Conservation (phyloP, 495 filamentous ascomycete species). For the Letharia columbiana region DNA sequence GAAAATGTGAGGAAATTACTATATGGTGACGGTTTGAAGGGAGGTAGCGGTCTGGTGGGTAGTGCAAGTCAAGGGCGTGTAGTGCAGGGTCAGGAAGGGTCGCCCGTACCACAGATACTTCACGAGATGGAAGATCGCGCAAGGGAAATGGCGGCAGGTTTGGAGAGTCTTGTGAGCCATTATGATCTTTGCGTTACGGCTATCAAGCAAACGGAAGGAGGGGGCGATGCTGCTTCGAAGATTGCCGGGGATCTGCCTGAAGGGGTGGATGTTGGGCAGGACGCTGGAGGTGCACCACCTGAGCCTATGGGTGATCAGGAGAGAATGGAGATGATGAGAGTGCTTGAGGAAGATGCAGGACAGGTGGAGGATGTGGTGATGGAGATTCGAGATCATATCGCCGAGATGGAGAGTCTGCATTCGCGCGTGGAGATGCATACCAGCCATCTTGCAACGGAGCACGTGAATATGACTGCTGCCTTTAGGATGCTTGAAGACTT, state of each 20-base stretch:
- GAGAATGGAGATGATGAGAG: conserved; percentile 70
- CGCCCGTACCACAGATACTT: conserved; percentile 57
- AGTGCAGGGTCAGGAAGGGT: conserved; percentile 37
- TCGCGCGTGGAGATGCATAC: conserved; percentile 51
- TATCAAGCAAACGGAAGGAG: conserved; percentile 86
- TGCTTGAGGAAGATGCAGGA: conserved; percentile 72
- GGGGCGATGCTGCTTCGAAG: conserved; percentile 59
- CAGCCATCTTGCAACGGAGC: conserved; percentile 39
- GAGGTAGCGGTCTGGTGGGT: neutral
- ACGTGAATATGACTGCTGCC: conserved; percentile 46
- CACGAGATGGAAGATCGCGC: conserved; percentile 68
- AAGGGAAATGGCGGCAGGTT: conserved; percentile 69
- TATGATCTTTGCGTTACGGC: conserved; percentile 93
- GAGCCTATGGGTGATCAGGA: conserved; percentile 69
- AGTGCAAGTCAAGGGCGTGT: conserved; percentile 19
- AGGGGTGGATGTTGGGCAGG: conserved; percentile 49
- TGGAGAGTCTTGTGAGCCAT: conserved; percentile 79
- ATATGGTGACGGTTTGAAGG: neutral
- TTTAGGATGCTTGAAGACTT: conserved; percentile 62
- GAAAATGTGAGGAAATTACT: conserved; percentile 43
- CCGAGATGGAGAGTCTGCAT: conserved; percentile 57
- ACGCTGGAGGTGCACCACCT: conserved; percentile 48
- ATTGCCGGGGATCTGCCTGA: conserved; percentile 53
- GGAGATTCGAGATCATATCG: conserved; percentile 69
- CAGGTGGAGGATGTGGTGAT: conserved; percentile 84